phyloP scores from a whole-genome alignment of 345 rosid species.

The Populus simonii region DNA sequence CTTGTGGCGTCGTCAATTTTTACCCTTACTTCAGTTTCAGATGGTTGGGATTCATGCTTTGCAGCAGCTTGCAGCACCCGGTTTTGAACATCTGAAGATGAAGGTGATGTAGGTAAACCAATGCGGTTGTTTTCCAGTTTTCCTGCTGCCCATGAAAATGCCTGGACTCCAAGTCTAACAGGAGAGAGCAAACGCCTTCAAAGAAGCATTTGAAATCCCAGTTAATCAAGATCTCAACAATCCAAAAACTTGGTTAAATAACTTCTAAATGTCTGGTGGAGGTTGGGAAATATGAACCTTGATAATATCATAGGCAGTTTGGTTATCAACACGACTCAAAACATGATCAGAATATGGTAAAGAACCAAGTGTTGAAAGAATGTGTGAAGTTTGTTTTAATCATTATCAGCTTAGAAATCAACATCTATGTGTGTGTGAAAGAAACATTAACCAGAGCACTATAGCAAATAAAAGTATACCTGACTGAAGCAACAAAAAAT shows the following conservation, averaged over 20 bases:
- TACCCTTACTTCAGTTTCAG: slow-evolving; percentile 54
- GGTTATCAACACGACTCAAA: not conserved
- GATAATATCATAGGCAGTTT: not conserved
- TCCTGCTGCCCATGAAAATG: slow-evolving; percentile 81
- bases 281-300: not conserved
- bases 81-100: slow-evolving; percentile 72
- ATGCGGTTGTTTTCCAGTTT: slow-evolving; percentile 77
- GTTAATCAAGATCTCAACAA: not conserved
- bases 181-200: slow-evolving; percentile 62
- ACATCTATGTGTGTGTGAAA: not conserved
- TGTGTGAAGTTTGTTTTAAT: not conserved
- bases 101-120: slow-evolving; percentile 91
- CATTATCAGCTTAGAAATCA: not conserved
- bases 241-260: not conserved
- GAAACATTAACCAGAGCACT: slow-evolving; percentile 2
- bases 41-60: slow-evolving; percentile 84
- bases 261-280: not conserved
- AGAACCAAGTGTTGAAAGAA: not conserved
- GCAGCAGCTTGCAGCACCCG: slow-evolving; percentile 91
- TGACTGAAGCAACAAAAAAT: slow-evolving; percentile 69
- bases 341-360: not conserved
- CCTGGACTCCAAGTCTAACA: slow-evolving; percentile 63
- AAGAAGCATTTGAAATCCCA: not conserved
- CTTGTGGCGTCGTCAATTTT: too few relatives aligned
- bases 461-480: slow-evolving; percentile 41